Percentiles rank a stretch among this genome's conserved stretches.
Conservation (phyloP, 1,284 basidiomycete species). For the Rhodotorula glutinis region DNA sequence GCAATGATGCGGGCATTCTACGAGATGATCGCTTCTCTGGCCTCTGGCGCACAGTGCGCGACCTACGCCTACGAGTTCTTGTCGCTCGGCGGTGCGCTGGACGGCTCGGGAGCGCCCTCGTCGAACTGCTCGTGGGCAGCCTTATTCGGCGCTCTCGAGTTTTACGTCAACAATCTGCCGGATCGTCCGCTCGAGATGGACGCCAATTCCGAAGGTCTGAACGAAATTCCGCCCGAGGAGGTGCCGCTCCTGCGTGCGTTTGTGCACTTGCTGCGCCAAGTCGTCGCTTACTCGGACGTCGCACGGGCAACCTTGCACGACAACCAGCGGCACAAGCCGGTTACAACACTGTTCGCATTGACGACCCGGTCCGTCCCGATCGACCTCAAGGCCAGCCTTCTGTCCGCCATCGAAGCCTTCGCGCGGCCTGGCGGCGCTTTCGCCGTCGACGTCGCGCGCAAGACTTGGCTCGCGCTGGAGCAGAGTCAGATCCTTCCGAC, state of each 20-base stretch:
- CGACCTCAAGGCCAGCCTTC: constrained; percentile 85
- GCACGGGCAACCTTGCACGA: constrained; percentile 75
- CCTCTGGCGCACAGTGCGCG: constrained; percentile 77
- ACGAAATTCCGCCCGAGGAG: constrained; percentile 65
- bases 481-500: constrained; percentile 62
- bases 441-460: constrained; percentile 73
- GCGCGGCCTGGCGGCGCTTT: constrained; percentile 56
- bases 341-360: constrained; percentile 72
- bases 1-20: constrained; percentile 75
- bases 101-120: constrained; percentile 49
- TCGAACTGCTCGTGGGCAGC: constrained; percentile 51
- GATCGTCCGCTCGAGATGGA: constrained; percentile 45
- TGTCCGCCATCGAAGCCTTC: constrained; percentile 81
- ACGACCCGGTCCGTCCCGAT: constrained; percentile 75
- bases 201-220: constrained; percentile 41
- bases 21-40: constrained; percentile 81
- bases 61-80: constrained; percentile 82
- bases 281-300: constrained; percentile 71
- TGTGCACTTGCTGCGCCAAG: constrained; percentile 72
- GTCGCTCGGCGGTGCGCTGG: constrained; percentile 42
- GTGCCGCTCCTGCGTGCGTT: constrained; percentile 75
- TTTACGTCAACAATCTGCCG: constrained; percentile 53
- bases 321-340: constrained; percentile 65
- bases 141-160: constrained; percentile 58
- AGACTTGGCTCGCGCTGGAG: constrained; percentile 80